phyloP scores from a whole-genome alignment of 192 early-diverging fungal species.

The Paraglomus occultum region DNA sequence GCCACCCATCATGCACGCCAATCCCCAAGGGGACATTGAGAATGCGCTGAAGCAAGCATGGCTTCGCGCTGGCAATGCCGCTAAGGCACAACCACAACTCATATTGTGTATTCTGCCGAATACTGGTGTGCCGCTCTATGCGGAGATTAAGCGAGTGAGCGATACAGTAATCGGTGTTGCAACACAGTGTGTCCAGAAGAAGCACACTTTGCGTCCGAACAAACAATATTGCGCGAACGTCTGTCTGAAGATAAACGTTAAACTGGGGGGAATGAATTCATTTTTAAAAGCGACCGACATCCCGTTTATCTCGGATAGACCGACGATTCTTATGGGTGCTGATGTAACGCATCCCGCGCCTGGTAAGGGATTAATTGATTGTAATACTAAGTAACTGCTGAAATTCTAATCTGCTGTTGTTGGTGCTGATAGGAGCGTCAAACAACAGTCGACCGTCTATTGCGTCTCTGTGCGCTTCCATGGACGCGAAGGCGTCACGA shows the following conservation, averaged over 20 bases:
- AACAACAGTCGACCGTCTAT: conserved; percentile 62
- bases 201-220: conserved; percentile 71
- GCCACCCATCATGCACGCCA: conserved; percentile 50
- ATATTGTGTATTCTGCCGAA: conserved; percentile 80
- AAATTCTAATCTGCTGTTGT: conserved; percentile 21
- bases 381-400: not conserved
- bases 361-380: conserved; percentile 40
- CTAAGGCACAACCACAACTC: conserved; percentile 69
- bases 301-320: conserved; percentile 65
- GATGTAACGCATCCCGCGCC: conserved; percentile 88
- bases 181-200: conserved; percentile 89
- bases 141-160: conserved; percentile 78
- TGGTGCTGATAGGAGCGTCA: conserved; percentile 33
- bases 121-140: conserved; percentile 74
- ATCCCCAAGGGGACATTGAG: conserved; percentile 67
- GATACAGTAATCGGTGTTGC: conserved; percentile 88
- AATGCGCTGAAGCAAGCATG: conserved; percentile 69
- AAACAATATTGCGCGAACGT: conserved; percentile 96
- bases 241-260: conserved; percentile 91
- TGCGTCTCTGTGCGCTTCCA: conserved; percentile 70
- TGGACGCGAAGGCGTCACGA: conserved; percentile 60
- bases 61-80: conserved; percentile 66
- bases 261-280: conserved; percentile 88
- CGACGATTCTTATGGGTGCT: conserved; percentile 87
- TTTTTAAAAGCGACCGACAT: conserved; percentile 58